Base-by-base conservation (phyloP, 805 yeast genomes). In the Wickerhamiella cacticola region DNA sequence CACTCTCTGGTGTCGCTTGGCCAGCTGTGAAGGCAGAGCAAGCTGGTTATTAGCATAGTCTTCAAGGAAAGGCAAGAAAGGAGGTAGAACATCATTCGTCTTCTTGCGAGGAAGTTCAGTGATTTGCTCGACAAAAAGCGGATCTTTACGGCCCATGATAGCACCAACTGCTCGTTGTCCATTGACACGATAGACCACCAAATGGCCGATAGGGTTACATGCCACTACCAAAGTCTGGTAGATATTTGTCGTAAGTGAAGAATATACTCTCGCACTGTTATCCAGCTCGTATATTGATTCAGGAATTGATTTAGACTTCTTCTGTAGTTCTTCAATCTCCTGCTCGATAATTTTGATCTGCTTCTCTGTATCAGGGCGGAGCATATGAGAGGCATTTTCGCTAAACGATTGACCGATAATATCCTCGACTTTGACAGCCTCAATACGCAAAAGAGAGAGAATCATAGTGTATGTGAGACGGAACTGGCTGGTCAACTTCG, bases 321-420 rank as follows among this genome's bases (percentile, higher is more conserved):
- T 18, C 55, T 76, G 76, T 56, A 85, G 62, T 0, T 70, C 63
- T 9, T 67, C 72, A 19, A 84, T 61, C 38, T 75, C 65, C 6
- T 65, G 68, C 41, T 76, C 73, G 33, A 80, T 67, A 36, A 67
- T 66, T 42, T 75, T 69, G 23, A 86, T 76, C 52, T 74, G 72
- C 58, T 74, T 71, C 62, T 87, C 81, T 59, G 85, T 92, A 53
- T 87, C 94, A 0, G 96, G 96, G 46, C 86, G 66, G 55, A 88
- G 65, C 0, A 86, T 76, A 60, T 89, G 96, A 0, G 88, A 73
- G 0, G 88, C 72, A 59, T 92, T 88, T 61, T 92, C 98, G 65
- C 94, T 78, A 64, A 92, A 92, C 0, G 96, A 87, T 53, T 89
- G 83, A 60, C 88, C 89, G 57, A 92, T 89, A 95, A 92, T 92